A percentile compares a stretch with the other conserved stretches of the same genome.
These are phyloP conservation scores for Xylariaceae sp. DNA, from an alignment of 2,329 filamentous ascomycete species.

Conservation along the genomic window DNA sequence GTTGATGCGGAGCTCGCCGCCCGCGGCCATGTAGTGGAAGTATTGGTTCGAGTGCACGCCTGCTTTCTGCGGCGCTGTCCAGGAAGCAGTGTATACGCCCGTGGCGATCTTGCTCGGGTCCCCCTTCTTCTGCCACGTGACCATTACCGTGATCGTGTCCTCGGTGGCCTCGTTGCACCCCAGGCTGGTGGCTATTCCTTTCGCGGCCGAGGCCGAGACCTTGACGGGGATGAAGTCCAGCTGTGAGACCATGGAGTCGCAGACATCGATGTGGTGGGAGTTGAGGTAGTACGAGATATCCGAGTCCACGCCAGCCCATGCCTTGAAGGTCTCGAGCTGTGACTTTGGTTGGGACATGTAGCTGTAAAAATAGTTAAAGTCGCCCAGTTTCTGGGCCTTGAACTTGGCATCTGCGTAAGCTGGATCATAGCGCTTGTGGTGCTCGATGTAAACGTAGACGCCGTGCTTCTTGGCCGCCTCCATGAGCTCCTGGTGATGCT, in stretches of 20 bases:
- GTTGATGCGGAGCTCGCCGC: slow-evolving; percentile 81
- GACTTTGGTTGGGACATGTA: slow-evolving; percentile 94
- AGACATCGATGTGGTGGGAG: slow-evolving; percentile 88
- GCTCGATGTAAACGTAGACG: slow-evolving; percentile 89
- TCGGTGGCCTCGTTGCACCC: slow-evolving; percentile 78
- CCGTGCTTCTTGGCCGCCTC: slow-evolving; percentile 63
- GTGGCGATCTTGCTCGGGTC: slow-evolving; percentile 67
- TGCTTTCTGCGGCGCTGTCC: slow-evolving; percentile 87
- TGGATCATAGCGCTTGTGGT: slow-evolving; percentile 94
- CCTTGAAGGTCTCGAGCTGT: slow-evolving; percentile 89
- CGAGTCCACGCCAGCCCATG: slow-evolving; percentile 84
- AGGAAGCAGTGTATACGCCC: slow-evolving; percentile 86
- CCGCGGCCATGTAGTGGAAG: slow-evolving; percentile 84
- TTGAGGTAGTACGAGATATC: slow-evolving; percentile 97
- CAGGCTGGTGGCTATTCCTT: slow-evolving; percentile 68
- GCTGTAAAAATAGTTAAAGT: slow-evolving; percentile 98
- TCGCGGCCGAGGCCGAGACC: slow-evolving; percentile 70
- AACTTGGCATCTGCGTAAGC: slow-evolving; percentile 83
- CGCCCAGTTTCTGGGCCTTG: slow-evolving; percentile 68
- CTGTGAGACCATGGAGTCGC: slow-evolving; percentile 78
- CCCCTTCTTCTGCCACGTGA: slow-evolving; percentile 74
- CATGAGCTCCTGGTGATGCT: slow-evolving; percentile 71
- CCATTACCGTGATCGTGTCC: slow-evolving; percentile 86
- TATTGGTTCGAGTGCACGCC: slow-evolving; percentile 97
- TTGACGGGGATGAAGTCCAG: slow-evolving; percentile 67